phyloP scores from a whole-genome alignment of 768 basidiomycete species.

The Leccinum subgranulosum region DNA sequence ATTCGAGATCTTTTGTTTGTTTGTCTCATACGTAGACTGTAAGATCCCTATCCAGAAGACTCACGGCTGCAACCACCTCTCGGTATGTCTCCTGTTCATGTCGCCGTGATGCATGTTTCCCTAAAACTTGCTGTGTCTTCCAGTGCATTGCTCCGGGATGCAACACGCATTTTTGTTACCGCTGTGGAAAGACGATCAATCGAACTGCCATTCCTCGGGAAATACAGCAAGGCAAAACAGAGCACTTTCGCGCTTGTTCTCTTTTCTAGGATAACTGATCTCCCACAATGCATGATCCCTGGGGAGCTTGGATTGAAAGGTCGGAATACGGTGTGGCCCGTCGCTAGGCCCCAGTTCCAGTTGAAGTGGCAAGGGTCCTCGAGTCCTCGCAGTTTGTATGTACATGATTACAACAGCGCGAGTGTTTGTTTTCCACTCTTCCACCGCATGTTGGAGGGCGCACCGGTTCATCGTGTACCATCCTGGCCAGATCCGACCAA shows the following conservation, averaged over 20 bases:
- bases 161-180: constrained; percentile 56
- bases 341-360: too few species aligned
- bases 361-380: background rate
- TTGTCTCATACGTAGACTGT: constrained; percentile 32
- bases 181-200: constrained; percentile 46
- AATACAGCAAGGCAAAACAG: constrained; percentile 28
- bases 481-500: too few species aligned
- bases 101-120: background rate
- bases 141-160: constrained; percentile 58
- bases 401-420: background rate
- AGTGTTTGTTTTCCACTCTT: too few species aligned
- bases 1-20: too few species aligned
- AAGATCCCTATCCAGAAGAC: constrained; percentile 50
- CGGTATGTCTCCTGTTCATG: constrained; percentile 34
- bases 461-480: too few species aligned
- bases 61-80: constrained; percentile 58
- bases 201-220: constrained; percentile 34
- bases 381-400: background rate
- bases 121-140: background rate
- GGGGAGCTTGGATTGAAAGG: background rate
- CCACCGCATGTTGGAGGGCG: too few species aligned
- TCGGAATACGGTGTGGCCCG: too few species aligned
- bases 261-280: constrained; percentile 19
- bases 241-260: constrained; percentile 32
- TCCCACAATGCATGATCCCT: too few species aligned